Evolutionary conservation across 257 asterid species (phyloP).

Genomic region (Petrea volubilis): DNA sequence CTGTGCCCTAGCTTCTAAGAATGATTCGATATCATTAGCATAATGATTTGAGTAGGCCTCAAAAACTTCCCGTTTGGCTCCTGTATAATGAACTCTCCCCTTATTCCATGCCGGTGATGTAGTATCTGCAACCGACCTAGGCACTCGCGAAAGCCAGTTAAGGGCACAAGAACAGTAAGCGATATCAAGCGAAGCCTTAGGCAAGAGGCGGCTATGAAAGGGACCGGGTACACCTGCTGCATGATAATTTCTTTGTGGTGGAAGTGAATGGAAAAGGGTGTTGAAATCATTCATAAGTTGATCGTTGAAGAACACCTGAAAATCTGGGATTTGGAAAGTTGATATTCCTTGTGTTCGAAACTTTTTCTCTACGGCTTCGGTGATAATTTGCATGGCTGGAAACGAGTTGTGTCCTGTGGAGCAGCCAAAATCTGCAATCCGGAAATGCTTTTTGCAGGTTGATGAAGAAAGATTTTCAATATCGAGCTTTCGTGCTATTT

Average conservation of each 20-base stretch:
- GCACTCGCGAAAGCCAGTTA: slow-evolving; percentile 47
- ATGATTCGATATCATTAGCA: slow-evolving; percentile 31
- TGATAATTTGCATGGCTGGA: slow-evolving; percentile 42
- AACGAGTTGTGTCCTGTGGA: slow-evolving; percentile 55
- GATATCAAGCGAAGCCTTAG: slow-evolving; percentile 41
- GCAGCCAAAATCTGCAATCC: slow-evolving; percentile 58
- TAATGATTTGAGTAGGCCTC: slow-evolving; percentile 43
- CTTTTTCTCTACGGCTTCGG: slow-evolving; percentile 27
- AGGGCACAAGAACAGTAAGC: slow-evolving; percentile 49
- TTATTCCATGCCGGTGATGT: slow-evolving; percentile 40
- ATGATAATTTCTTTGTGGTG: slow-evolving; percentile 32
- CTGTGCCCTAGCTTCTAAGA: slow-evolving; percentile 48
- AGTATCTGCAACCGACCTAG: slow-evolving; percentile 34
- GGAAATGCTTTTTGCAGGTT: background rate
- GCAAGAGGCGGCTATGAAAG: slow-evolving; percentile 45
- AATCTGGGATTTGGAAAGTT: slow-evolving; percentile 25
- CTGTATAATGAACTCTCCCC: slow-evolving; percentile 37
- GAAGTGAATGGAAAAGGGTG: slow-evolving; percentile 43
- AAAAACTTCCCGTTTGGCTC: slow-evolving; percentile 28
- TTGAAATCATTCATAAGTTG: slow-evolving; percentile 48
- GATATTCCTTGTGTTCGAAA: background rate
- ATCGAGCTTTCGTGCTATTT: slow-evolving; percentile 28
- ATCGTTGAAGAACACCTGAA: slow-evolving; percentile 50
- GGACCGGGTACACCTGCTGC: slow-evolving; percentile 56
- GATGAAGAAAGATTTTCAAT: slow-evolving; percentile 7